phyloP scores from a whole-genome alignment of 2,329 filamentous ascomycete genomes.

The Neodidymelliopsis sp. region DNA sequence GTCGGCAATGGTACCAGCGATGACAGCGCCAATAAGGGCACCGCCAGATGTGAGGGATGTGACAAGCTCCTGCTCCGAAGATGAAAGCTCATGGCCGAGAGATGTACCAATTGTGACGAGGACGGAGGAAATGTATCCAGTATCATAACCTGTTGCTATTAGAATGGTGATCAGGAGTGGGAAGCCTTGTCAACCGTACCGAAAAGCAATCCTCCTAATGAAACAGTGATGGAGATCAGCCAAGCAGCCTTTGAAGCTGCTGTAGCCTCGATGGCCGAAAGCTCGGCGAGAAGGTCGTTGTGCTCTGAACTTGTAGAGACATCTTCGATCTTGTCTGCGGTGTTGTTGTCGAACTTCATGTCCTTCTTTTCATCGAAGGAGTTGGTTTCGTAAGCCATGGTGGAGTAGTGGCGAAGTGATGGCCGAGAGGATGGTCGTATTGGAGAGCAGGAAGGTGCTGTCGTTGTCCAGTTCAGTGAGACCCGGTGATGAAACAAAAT shows the following conservation, averaged over 20 bases:
- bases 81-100: constrained; percentile 40
- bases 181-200: constrained; percentile 17
- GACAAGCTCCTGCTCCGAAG: constrained; percentile 49
- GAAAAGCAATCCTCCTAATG: constrained; percentile 39
- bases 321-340: constrained; percentile 33
- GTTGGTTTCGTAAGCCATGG: constrained; percentile 14
- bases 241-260: constrained; percentile 40
- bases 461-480: constrained; percentile 13
- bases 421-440: neutral
- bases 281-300: constrained; percentile 28
- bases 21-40: constrained; percentile 48
- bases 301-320: constrained; percentile 24
- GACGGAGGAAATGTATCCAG: constrained; percentile 50
- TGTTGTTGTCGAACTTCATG: constrained; percentile 23
- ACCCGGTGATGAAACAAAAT: constrained; percentile 8
- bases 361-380: constrained; percentile 22
- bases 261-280: constrained; percentile 37
- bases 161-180: neutral
- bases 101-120: constrained; percentile 48
- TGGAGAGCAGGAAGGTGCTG: neutral
- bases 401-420: neutral
- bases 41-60: constrained; percentile 50
- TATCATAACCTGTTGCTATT: constrained; percentile 41
- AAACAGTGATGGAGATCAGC: constrained; percentile 40
- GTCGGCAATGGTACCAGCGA: constrained; percentile 48